Conservation (phyloP, 2,329 filamentous ascomycete genomes). For the Botrytis galanthina region DNA sequence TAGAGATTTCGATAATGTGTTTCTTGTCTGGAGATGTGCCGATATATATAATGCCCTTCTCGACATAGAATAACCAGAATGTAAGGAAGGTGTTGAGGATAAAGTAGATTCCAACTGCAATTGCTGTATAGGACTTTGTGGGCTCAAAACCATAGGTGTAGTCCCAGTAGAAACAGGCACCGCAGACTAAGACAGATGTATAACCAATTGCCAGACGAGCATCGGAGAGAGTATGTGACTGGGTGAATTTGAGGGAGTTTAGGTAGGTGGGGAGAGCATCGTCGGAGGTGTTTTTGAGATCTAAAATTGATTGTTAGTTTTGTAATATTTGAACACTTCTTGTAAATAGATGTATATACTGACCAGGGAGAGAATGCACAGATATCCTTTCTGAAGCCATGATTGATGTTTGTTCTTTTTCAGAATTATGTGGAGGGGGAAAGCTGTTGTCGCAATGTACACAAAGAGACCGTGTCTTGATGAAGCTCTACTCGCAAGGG, state of each 20-base stretch:
- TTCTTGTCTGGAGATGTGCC: conserved; percentile 58
- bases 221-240: conserved; percentile 78
- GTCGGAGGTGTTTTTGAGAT: conserved; percentile 95
- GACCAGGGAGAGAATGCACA: conserved; percentile 21
- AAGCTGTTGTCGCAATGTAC: conserved; percentile 16
- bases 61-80: conserved; percentile 80
- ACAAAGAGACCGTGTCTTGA: conserved; percentile 38
- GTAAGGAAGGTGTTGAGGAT: conserved; percentile 75
- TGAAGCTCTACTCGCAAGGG: conserved; percentile 20
- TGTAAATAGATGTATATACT: conserved; percentile 22
- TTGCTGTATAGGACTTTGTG: conserved; percentile 77
- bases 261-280: conserved; percentile 94
- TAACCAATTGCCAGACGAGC: conserved; percentile 83
- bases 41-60: conserved; percentile 78
- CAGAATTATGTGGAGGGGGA: conserved; percentile 9
- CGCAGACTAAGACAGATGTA: conserved; percentile 74
- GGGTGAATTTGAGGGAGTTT: conserved; percentile 78
- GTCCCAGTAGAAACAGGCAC: conserved; percentile 84
- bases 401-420: conserved; percentile 8
- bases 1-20: conserved; percentile 70
- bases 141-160: conserved; percentile 85
- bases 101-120: conserved; percentile 77
- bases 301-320: conserved; percentile 46
- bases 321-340: neutral
- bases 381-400: conserved; percentile 22